Conservation (phyloP, 139 green algal genomes). For the Chlorella sp. region DNA sequence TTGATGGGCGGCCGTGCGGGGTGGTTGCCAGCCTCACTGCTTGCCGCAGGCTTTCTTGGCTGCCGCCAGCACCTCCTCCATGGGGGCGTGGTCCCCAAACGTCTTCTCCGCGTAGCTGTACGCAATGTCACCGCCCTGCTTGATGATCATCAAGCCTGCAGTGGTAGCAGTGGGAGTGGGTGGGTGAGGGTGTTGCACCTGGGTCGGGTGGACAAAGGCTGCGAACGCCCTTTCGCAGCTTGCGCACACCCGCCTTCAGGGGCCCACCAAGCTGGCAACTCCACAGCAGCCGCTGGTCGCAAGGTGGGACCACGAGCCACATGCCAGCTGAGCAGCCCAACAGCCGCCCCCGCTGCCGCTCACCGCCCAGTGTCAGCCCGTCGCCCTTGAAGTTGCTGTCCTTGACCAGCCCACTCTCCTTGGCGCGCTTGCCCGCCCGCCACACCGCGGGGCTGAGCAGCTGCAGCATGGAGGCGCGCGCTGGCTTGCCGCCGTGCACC, state of each 20-base stretch:
- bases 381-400: slow-evolving; percentile 45
- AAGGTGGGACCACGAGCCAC: not conserved
- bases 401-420: slow-evolving; percentile 26
- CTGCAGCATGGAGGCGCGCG: slow-evolving; percentile 9
- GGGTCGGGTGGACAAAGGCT: not conserved
- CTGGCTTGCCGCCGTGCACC: slow-evolving; percentile 39
- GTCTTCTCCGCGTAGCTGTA: slow-evolving; percentile 44
- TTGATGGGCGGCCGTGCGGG: no score
- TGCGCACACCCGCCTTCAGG: no score
- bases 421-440: slow-evolving; percentile 43
- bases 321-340: not conserved
- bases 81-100: slow-evolving; percentile 54
- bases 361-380: slow-evolving; percentile 42
- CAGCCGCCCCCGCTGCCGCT: not conserved
- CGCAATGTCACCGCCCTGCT: slow-evolving; percentile 29
- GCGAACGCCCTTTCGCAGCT: no score
- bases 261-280: not conserved
- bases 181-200: not conserved
- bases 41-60: slow-evolving; percentile 10
- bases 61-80: slow-evolving; percentile 27
- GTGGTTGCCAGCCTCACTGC: no score
- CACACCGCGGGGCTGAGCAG: slow-evolving; percentile 45
- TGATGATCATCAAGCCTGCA: slow-evolving; percentile 39
- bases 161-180: not conserved
- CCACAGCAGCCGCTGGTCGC: not conserved